Evolutionary conservation across 176 grass and related monocot species (phyloP).

Genomic region (Carex scoparia): DNA sequence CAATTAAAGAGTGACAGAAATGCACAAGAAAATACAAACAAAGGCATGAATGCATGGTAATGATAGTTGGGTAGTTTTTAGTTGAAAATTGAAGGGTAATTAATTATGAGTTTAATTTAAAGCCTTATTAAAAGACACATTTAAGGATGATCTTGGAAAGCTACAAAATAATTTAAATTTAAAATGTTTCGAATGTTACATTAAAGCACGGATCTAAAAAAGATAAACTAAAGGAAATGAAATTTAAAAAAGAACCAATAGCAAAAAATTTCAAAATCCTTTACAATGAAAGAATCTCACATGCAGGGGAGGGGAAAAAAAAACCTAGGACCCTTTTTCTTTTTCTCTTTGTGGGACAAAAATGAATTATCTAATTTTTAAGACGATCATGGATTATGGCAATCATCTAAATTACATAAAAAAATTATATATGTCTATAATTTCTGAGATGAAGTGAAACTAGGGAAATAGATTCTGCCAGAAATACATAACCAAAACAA

Average conservation of each 20-base stretch:
- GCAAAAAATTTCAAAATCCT: neutral
- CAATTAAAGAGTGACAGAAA: neutral
- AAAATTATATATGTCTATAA: neutral
- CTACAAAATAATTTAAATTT: neutral
- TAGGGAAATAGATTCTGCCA: neutral
- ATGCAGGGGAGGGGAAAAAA: neutral
- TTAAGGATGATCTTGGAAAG: neutral
- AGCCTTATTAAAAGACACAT: conserved; percentile 1
- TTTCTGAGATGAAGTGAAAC: neutral
- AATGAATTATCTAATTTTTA: neutral
- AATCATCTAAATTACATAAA: neutral
- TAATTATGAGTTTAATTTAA: neutral
- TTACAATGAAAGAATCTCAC: neutral
- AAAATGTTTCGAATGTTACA: neutral
- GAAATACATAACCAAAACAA: neutral
- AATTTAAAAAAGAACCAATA: neutral
- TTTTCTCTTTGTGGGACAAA: neutral
- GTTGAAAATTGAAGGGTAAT: neutral
- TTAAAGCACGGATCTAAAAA: neutral
- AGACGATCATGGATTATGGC: neutral
- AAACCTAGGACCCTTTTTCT: neutral
- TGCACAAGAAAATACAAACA: conserved; percentile 10
- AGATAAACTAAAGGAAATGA: neutral
- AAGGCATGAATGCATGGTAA: conserved; percentile 22
- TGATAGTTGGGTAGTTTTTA: neutral